Conservation (phyloP, 805 yeast species). For the Ogataea glucozyma region DNA sequence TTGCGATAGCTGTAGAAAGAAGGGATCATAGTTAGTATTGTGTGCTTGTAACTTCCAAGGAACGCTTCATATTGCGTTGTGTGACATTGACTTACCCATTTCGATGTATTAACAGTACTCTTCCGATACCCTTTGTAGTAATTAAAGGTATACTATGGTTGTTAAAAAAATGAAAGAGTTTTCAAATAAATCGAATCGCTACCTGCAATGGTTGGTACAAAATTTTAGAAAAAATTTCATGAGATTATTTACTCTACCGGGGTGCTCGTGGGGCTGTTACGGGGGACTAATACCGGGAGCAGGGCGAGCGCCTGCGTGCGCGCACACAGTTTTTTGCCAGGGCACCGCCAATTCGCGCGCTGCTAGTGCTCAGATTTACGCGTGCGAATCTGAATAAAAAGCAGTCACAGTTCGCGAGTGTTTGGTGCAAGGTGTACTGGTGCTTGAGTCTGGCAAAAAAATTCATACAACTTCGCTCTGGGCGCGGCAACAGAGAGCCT, state of each 20-base stretch:
- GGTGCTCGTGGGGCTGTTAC: not conserved
- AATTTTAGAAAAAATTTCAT: constrained; percentile 7
- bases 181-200: constrained; percentile 4
- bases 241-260: not conserved
- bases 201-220: constrained; percentile 4
- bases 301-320: not conserved
- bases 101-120: constrained; percentile 12
- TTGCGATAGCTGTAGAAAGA: constrained; percentile 96
- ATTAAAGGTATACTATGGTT: too few species aligned
- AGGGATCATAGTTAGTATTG: constrained; percentile 7
- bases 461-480: too few species aligned
- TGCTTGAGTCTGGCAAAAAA: too few species aligned
- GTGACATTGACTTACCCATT: constrained; percentile 26
- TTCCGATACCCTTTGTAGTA: constrained; percentile 6
- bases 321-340: not conserved
- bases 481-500: too few species aligned
- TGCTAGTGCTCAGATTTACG: constrained; percentile 4
- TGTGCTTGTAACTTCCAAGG: not conserved
- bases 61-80: constrained; percentile 1
- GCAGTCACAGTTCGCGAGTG: not conserved
- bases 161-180: constrained; percentile 3
- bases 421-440: constrained; percentile 3
- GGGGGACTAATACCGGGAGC: not conserved
- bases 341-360: not conserved
- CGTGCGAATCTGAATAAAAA: not conserved